Evolutionary conservation across 768 basidiomycete species (phyloP), one percentile per base, ranked within the genome.

Genomic region (Hemileccinum impolitum): DNA sequence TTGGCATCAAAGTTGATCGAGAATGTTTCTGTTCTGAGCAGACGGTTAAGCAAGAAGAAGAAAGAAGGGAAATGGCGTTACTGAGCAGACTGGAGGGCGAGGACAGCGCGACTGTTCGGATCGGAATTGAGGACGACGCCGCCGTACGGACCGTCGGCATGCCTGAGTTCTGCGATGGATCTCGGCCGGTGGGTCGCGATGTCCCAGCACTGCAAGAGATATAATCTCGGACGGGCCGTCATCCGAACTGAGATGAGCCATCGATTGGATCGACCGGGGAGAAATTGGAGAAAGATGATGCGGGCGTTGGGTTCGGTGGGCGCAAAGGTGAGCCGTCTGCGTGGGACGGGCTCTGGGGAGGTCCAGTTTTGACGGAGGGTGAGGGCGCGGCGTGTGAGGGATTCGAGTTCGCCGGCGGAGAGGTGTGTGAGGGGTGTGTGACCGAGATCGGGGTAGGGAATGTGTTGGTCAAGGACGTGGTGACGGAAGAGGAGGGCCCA

Each of bases 151-250:
- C 56, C 62, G 26, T 72, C 64, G 28, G 46, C 57, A 54, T 57
- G 65, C 1, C 14, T 48, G 43, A 72, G 70, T 6, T 65, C 58
- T 1, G 81, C 81, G 30, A 81, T 58, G 52, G 75, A 79, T 8
- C 43, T 53, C 0, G 76, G 72, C 0, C 62, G 51, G 3, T 57
- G 45, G 11, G 47, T 10, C 0, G 59, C 41, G 9, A 82, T 39
- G 53, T 85, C 79, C 84, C 84, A 85, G 55, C 81, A 81, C 34
- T 80, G 78, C 23, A 85, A 47, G 19, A 64, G 64, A 25, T 71
- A 74, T 12, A 52, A 40, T 15, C 65, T 61, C 0, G 60, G 57
- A 1, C 47, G 62, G 0, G 47, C 48, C 1, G 51, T 57, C 55
- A 54, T 67, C 0, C 67, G 69, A 26, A 81, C 61, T 0, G 79